Conservation (phyloP, 2,329 filamentous ascomycete genomes). For the Aspergillus felis region DNA sequence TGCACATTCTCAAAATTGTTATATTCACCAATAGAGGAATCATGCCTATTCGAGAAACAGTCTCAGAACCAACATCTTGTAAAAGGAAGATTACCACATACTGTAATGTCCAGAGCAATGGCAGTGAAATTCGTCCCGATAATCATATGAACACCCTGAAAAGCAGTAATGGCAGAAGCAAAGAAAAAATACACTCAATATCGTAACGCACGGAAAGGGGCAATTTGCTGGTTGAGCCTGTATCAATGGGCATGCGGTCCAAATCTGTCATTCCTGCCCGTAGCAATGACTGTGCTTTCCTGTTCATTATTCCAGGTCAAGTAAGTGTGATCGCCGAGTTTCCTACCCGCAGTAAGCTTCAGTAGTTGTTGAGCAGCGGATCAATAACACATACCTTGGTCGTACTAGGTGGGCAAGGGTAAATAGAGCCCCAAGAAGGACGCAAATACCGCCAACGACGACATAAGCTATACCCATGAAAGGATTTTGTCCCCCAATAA, state of each 20-base stretch:
- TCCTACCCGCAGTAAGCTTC: conserved; percentile 52
- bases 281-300: conserved; percentile 52
- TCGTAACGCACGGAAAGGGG: neutral
- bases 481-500: conserved; percentile 91
- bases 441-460: conserved; percentile 88
- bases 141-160: neutral
- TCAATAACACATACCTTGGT: conserved; percentile 62
- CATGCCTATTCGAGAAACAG: neutral
- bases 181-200: too few species aligned
- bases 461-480: conserved; percentile 96
- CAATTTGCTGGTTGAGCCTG: neutral
- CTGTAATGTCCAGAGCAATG: neutral
- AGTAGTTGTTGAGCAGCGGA: neutral
- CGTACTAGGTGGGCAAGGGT: conserved; percentile 86
- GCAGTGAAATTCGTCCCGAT: neutral
- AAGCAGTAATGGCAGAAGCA: neutral
- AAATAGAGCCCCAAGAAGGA: conserved; percentile 82
- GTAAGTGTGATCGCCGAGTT: conserved; percentile 97
- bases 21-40: neutral
- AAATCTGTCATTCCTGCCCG: conserved; percentile 53
- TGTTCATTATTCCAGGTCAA: conserved; percentile 86
- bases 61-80: neutral
- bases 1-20: neutral
- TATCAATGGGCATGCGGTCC: conserved; percentile 22
- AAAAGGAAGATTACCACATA: neutral